Conservation (phyloP, 495 filamentous ascomycete species). For the Bacidia rubella region DNA sequence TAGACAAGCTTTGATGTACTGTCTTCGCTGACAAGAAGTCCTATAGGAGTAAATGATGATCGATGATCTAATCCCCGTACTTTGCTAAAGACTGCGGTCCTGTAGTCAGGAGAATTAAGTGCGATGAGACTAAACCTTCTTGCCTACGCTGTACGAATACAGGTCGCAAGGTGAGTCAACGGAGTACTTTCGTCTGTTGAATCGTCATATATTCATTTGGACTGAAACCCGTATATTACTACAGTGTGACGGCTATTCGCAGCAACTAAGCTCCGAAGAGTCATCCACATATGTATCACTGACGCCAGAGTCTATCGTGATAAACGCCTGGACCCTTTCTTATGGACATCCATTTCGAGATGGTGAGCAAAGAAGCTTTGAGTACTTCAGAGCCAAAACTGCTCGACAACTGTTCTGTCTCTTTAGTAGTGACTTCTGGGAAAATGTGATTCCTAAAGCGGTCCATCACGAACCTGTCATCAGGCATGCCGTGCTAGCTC, state of each 20-base stretch:
- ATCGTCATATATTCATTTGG: not conserved
- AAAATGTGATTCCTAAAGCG: conserved; percentile 38
- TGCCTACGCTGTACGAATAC: conserved; percentile 34
- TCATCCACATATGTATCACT: not conserved
- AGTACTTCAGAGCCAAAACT: conserved; percentile 44
- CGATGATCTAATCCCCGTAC: too few relatives aligned
- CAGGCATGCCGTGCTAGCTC: conserved; percentile 49
- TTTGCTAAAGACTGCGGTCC: too few relatives aligned
- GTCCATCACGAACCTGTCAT: conserved; percentile 48
- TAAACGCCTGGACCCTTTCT: too few relatives aligned
- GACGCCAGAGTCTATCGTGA: too few relatives aligned
- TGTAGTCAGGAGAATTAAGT: conserved; percentile 40
- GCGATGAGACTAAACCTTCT: conserved; percentile 39
- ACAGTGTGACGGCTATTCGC: conserved; percentile 3
- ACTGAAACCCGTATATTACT: not conserved
- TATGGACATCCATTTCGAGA: not conserved
- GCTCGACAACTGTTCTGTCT: conserved; percentile 46
- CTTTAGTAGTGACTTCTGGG: conserved; percentile 52
- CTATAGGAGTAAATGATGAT: too few relatives aligned
- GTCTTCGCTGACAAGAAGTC: too few relatives aligned
- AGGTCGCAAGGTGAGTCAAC: conserved; percentile 26
- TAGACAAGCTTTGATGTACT: too few relatives aligned
- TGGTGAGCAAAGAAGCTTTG: conserved; percentile 43
- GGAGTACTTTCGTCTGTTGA: not conserved
- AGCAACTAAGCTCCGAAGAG: not conserved